A percentile compares a stretch with the other conserved stretches of the same genome.
These are phyloP conservation scores for Boletus hoseneyae DNA, from an alignment of 1,284 basidiomycete genomes.

Conservation along the genomic window DNA sequence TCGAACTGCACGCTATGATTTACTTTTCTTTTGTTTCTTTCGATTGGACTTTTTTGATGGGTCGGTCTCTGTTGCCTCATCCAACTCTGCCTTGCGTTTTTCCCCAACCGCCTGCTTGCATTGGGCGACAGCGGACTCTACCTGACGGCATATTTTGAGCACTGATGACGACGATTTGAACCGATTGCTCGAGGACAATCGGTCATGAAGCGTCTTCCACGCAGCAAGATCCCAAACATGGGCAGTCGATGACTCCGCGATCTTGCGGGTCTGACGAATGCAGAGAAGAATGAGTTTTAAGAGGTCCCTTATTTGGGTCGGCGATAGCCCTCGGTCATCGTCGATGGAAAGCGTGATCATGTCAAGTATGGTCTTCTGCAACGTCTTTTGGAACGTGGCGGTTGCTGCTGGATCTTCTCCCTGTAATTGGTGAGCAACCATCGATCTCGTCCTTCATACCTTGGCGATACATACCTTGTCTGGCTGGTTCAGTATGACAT, in stretches of 20 bases:
- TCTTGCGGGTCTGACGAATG: conserved; percentile 56
- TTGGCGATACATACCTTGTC: conserved; percentile 15
- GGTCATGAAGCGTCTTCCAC: conserved; percentile 38
- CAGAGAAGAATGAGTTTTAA: conserved; percentile 70
- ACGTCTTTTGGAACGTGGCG: conserved; percentile 40
- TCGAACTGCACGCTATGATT: conserved; percentile 18
- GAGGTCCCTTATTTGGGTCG: conserved; percentile 75
- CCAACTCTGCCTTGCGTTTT: conserved; percentile 43
- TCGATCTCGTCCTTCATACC: background rate
- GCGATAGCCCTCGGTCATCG: conserved; percentile 49
- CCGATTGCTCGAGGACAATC: conserved; percentile 39
- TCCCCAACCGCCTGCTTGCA: conserved; percentile 9
- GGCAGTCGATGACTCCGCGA: conserved; percentile 35
- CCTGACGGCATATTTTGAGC: conserved; percentile 48
- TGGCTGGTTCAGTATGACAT: conserved; percentile 61
- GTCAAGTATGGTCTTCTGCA: conserved; percentile 52
- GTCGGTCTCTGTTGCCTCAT: conserved; percentile 32
- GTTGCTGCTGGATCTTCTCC: conserved; percentile 38
- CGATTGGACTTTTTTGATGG: conserved; percentile 44
- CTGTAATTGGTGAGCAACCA: conserved; percentile 16
- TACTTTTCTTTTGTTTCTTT: conserved; percentile 51
- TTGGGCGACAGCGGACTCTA: conserved; percentile 28
- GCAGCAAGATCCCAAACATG: conserved; percentile 44
- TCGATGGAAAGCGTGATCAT: conserved; percentile 52
- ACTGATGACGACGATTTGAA: conserved; percentile 46